These are phyloP conservation scores for Myxozyma sirexii DNA, from an alignment of 805 yeast species.

Conservation along the genomic window DNA sequence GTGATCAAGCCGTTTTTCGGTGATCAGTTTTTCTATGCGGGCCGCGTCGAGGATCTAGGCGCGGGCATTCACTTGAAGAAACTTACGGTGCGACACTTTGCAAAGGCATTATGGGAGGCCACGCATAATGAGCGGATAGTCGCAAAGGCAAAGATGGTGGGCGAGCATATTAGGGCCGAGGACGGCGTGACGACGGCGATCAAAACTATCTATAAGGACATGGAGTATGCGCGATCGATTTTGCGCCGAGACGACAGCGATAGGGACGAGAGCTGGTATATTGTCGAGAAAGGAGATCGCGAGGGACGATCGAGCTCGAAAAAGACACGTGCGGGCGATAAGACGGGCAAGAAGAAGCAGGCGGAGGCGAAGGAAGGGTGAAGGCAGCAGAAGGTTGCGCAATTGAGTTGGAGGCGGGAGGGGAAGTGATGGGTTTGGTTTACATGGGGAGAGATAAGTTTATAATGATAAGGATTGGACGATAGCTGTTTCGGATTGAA, in stretches of 20 bases:
- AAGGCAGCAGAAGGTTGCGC: too few species aligned
- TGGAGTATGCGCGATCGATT: constrained; percentile 30
- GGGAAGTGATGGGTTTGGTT: too few species aligned
- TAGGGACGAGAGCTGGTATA: constrained; percentile 27
- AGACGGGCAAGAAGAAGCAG: background rate
- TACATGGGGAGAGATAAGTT: too few species aligned
- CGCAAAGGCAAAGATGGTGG: constrained; percentile 65
- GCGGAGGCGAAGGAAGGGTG: background rate
- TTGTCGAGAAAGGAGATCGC: constrained; percentile 18
- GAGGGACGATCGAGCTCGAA: background rate
- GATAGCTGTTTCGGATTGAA: too few species aligned
- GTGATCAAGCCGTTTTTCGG: constrained; percentile 94
- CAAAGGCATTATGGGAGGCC: constrained; percentile 69
- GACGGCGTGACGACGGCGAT: constrained; percentile 81
- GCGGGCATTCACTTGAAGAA: constrained; percentile 74
- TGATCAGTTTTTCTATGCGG: constrained; percentile 91
- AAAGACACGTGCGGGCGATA: background rate
- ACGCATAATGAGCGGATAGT: constrained; percentile 67
- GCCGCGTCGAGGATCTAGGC: constrained; percentile 84
- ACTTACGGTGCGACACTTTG: constrained; percentile 62
- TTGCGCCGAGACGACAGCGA: constrained; percentile 2
- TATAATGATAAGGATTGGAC: too few species aligned
- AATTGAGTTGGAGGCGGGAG: too few species aligned
- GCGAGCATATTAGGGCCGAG: constrained; percentile 67
- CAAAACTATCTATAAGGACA: constrained; percentile 60